Percentiles rank a stretch among this genome's conserved stretches.
Conservation (phyloP, 148 eudicot species). For the Fagopyrum tataricum region DNA sequence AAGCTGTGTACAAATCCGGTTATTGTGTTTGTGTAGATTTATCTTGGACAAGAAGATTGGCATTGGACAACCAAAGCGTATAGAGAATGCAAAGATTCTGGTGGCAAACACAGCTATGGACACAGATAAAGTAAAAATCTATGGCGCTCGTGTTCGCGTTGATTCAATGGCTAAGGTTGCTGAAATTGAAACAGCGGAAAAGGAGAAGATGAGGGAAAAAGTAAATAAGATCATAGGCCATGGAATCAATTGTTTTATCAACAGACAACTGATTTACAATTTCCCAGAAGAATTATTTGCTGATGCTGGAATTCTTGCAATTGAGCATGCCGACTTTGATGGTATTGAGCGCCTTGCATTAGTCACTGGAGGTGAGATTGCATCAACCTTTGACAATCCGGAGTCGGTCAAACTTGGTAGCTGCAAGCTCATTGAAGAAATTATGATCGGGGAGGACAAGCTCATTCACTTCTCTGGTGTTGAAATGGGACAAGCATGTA, state of each 20-base stretch:
- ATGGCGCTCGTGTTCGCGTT: slow-evolving; percentile 98
- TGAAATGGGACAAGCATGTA: slow-evolving; percentile 98
- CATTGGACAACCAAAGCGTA: slow-evolving; percentile 93
- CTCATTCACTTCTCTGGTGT: slow-evolving; percentile 94
- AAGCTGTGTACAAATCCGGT: not conserved
- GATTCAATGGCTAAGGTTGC: slow-evolving; percentile 99
- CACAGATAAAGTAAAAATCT: slow-evolving; percentile 95
- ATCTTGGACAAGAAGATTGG: slow-evolving; percentile 98
- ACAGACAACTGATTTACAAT: slow-evolving; percentile 90
- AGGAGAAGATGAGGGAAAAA: slow-evolving; percentile 97
- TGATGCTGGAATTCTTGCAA: slow-evolving; percentile 96
- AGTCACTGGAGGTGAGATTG: slow-evolving; percentile 98
- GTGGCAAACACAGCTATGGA: slow-evolving; percentile 99
- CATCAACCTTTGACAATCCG: slow-evolving; percentile 97
- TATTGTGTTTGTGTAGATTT: slow-evolving; percentile 42
- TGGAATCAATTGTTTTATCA: slow-evolving; percentile 93
- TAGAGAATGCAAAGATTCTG: slow-evolving; percentile 95
- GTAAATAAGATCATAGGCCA: slow-evolving; percentile 88
- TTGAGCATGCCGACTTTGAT: slow-evolving; percentile 99
- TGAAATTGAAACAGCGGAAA: slow-evolving; percentile 93
- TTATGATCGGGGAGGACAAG: slow-evolving; percentile 98
- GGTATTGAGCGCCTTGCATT: slow-evolving; percentile 96
- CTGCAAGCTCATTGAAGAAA: slow-evolving; percentile 92
- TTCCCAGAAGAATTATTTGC: slow-evolving; percentile 99
- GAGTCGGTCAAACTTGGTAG: slow-evolving; percentile 95